These are phyloP conservation scores for Margaritispora aquatica DNA, from an alignment of 495 filamentous ascomycete genomes.

Conservation along the genomic window DNA sequence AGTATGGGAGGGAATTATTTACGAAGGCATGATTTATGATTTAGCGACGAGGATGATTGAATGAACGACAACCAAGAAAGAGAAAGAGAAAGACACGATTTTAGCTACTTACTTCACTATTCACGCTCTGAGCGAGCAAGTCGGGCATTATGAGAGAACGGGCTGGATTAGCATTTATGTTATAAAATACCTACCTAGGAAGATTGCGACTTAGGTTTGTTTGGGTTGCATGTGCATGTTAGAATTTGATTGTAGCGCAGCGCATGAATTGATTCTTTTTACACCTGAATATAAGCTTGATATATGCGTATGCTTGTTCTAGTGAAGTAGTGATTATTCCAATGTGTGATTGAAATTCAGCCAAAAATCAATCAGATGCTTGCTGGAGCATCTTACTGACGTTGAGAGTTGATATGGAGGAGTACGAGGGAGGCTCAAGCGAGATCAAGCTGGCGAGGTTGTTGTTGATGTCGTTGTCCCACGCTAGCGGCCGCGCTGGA, in stretches of 20 bases:
- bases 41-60: neutral
- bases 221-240: neutral
- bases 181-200: neutral
- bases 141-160: too few relatives aligned
- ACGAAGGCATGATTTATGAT: neutral
- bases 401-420: too few relatives aligned
- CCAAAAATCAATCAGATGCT: too few relatives aligned
- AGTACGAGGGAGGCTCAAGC: too few relatives aligned
- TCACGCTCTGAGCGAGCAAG: neutral
- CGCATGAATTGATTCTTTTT: too few relatives aligned
- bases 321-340: too few relatives aligned
- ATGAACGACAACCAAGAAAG: neutral
- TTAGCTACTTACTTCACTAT: neutral
- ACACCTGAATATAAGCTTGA: too few relatives aligned
- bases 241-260: too few relatives aligned
- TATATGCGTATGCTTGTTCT: too few relatives aligned
- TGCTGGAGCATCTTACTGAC: too few relatives aligned
- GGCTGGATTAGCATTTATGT: neutral
- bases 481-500: constrained; percentile 16
- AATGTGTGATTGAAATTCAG: too few relatives aligned
- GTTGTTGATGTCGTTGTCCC: neutral
- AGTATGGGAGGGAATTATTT: neutral
- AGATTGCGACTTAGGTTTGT: neutral
- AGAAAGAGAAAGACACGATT: neutral
- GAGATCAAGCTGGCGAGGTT: too few relatives aligned